Evolutionary conservation across 2,329 filamentous ascomycete genomes (phyloP).

Genomic region (Arthrobotrys conoides): DNA sequence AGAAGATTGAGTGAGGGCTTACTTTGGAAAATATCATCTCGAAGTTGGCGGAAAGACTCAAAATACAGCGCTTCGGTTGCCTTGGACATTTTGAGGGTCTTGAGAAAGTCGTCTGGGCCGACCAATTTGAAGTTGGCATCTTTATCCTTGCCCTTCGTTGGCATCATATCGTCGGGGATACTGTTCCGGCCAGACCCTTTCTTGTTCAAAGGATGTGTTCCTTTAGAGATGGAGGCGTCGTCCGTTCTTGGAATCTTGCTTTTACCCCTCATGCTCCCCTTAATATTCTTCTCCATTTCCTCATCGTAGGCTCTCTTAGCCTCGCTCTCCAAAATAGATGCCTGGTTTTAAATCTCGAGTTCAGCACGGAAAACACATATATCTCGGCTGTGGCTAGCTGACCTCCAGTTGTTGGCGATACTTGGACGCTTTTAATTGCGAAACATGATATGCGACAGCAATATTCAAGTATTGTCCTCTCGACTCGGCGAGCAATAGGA

Average conservation of each 20-base stretch:
- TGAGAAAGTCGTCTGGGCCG: constrained; percentile 46
- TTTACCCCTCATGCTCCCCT: constrained; percentile 45
- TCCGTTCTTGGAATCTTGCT: constrained; percentile 47
- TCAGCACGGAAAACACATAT: neutral
- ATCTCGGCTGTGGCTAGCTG: neutral
- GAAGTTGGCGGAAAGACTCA: constrained; percentile 28
- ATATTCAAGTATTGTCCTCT: constrained; percentile 36
- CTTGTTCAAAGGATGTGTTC: constrained; percentile 45
- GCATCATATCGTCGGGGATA: neutral
- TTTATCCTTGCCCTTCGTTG: neutral
- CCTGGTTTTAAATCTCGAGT: neutral
- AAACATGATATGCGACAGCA: constrained; percentile 48
- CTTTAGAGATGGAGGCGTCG: constrained; percentile 43
- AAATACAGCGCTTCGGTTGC: constrained; percentile 6
- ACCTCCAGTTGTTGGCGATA: constrained; percentile 54
- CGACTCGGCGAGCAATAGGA: constrained; percentile 41
- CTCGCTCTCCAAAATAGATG: constrained; percentile 31
- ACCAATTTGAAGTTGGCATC: constrained; percentile 44
- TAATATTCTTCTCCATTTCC: constrained; percentile 16
- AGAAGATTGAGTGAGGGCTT: neutral
- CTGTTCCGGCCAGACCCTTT: constrained; percentile 6
- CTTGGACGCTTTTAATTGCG: constrained; percentile 40
- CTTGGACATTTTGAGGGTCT: constrained; percentile 37
- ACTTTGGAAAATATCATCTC: constrained; percentile 49
- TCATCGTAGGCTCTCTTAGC: constrained; percentile 21